Conservation (phyloP, 2,329 filamentous ascomycete genomes). For the Cladophialophora psammophila region DNA sequence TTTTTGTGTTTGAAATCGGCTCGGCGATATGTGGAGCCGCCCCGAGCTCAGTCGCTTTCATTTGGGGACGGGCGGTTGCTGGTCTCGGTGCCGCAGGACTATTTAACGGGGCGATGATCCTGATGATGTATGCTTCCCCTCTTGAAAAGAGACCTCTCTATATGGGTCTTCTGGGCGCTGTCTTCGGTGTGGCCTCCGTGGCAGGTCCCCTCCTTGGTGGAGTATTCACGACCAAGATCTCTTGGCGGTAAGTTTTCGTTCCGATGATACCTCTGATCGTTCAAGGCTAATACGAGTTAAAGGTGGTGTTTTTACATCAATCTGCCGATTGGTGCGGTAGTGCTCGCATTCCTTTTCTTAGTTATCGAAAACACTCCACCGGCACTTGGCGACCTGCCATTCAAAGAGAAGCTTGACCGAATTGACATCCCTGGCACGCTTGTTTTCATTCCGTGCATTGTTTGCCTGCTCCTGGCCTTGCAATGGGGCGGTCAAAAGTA, state of each 20-base stretch:
- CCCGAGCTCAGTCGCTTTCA: constrained; percentile 49
- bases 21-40: constrained; percentile 51
- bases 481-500: constrained; percentile 55
- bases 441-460: constrained; percentile 46
- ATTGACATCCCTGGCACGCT: constrained; percentile 48
- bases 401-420: constrained; percentile 19
- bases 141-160: constrained; percentile 41
- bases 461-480: constrained; percentile 49
- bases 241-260: constrained; percentile 36
- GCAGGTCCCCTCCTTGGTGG: constrained; percentile 54
- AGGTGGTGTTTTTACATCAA: constrained; percentile 42
- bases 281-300: not conserved
- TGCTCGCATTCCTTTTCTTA: constrained; percentile 37
- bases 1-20: constrained; percentile 54
- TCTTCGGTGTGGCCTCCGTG: constrained; percentile 48
- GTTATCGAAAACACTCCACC: constrained; percentile 31
- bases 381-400: constrained; percentile 38
- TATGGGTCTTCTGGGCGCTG: constrained; percentile 37
- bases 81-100: constrained; percentile 51
- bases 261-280: not conserved
- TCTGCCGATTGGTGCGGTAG: constrained; percentile 47
- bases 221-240: constrained; percentile 48
- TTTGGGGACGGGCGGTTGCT: constrained; percentile 52
- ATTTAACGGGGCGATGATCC: constrained; percentile 47
- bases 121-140: constrained; percentile 42